Percentiles rank a stretch among this genome's conserved stretches.
Conservation (phyloP, 2,329 filamentous ascomycete species). For the Phialocephala subalpina region DNA sequence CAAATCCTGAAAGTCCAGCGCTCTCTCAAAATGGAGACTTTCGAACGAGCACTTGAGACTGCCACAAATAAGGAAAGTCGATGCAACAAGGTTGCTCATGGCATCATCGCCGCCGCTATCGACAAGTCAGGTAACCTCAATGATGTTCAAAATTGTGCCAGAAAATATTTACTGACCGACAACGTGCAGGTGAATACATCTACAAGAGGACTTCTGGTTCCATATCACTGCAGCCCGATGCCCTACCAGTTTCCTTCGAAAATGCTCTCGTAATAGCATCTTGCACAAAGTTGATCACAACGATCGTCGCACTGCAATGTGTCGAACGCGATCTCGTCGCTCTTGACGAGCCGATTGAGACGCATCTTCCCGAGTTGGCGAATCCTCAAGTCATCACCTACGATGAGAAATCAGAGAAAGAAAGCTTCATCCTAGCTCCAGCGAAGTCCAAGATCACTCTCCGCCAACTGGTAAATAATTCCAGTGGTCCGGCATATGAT, state of each 20-base stretch:
- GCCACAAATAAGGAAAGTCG: background rate
- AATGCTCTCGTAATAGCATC: conserved; percentile 58
- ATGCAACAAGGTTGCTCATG: background rate
- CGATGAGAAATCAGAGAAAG: conserved; percentile 31
- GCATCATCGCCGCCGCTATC: background rate
- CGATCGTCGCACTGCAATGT: conserved; percentile 61
- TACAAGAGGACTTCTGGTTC: background rate
- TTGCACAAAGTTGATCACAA: conserved; percentile 64
- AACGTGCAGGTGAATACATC: background rate
- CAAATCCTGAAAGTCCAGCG: background rate
- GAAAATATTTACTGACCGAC: background rate
- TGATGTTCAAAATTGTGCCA: background rate
- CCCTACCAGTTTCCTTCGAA: conserved; percentile 59
- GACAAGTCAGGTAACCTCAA: background rate
- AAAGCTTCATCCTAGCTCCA: conserved; percentile 21
- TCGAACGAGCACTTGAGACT: background rate
- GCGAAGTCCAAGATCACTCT: conserved; percentile 11
- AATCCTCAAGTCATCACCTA: conserved; percentile 31
- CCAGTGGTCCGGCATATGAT: conserved; percentile 32
- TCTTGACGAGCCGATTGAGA: conserved; percentile 53
- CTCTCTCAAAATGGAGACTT: background rate
- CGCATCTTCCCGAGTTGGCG: conserved; percentile 34
- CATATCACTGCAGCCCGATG: conserved; percentile 34
- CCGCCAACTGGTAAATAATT: conserved; percentile 30
- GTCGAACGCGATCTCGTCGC: conserved; percentile 58